Evolutionary conservation across 148 eudicot genomes (phyloP), one percentile per base, ranked within the genome.

Genomic region (Silene conica): DNA sequence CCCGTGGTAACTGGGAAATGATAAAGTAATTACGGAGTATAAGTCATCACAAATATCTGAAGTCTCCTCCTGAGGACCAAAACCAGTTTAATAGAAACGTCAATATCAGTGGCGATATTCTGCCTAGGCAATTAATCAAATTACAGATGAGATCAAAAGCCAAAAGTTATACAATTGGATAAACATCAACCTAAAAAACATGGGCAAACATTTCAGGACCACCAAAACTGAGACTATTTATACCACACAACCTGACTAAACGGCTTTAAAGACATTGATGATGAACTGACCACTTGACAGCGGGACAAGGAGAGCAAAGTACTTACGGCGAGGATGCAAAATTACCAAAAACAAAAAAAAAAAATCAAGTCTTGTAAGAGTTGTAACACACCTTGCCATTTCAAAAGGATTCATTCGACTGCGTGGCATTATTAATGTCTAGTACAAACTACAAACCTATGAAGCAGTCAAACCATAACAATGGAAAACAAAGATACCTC

Each of bases 201-300:
- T 46, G 48, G 11, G 14, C 15, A 56, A 71, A 66, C 15, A 10
- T 57, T 28, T 63, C 59, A 54, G 34, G 22, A 71, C 69, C 79
- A 70, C 20, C 56, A 71, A 52, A 23, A 15, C 18, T 54, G 15
- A 26, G 75, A 38, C 58, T 54, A 77, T 46, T 55, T 19, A 73
- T 58, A 78, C 50, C 74, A 69, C 45, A 68, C 14, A 28, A 48
- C 67, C 45, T 67, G 55, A 67, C 62, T 67, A 9, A 13, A 56
- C 72, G 62, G 38, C 38, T 52, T 16, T 52, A 5, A 59, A 15
- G 41, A 22, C 63, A 60, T 16, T 64, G 20, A 31, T 64, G 31
- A 16, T 63, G 46, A 1, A 34, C 31, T 58, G 62, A 57, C 22
- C 56, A 45, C 63, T 26, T 43, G 34, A 41, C 61, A 8, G 16